Base-by-base conservation (phyloP, 495 filamentous ascomycete genomes). In the Aspergillus olivimuriae region DNA sequence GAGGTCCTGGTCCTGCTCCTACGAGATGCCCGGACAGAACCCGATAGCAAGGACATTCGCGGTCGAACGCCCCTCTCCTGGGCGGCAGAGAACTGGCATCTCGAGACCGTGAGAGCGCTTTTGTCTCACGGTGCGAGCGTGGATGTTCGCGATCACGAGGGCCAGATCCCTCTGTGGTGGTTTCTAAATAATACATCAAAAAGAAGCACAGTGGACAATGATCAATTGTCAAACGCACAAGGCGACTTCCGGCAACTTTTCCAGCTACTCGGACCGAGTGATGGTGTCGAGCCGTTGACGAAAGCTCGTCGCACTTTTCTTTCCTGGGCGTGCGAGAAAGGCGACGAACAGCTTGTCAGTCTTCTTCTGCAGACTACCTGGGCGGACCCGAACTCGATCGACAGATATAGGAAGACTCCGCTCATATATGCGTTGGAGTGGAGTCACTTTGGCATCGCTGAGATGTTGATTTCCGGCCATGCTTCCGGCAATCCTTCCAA, bases 381-480 rank as follows among this genome's bases (percentile, higher is more conserved):
- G 47, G 42, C 47, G 7, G 42, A 50, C 18, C 47, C 47, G 2
- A 50, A 50, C 30, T 45, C 47, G 8, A 28, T 50, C 15, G 47
- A 50, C 31, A 41, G 47, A 12, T 45, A 50, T 23, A 26, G 47
- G 17, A 50, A 50, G 28, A 58, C 56, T 11, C 52, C 56, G 19
- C 41, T 52, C 15, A 52, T 51, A 17, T 56, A 47, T 39, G 52
- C 56, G 7, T 11, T 51, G 16, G 34, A 48, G 16, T 47, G 39
- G 17, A 41, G 30, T 4, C 52, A 55, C 31, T 40, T 34, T 16
- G 26, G 39, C 2, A 43, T 55, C 10, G 40, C 37, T 2, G 44
- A 47, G 4, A 17, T 46, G 32, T 39, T 55, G 19, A 48, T 51
- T 11, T 40, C 30, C 8, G 42, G 24, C 5, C 6, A 28, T 28